These are phyloP conservation scores for Collybia sordida DNA, from an alignment of 768 basidiomycete species.

Conservation along the genomic window DNA sequence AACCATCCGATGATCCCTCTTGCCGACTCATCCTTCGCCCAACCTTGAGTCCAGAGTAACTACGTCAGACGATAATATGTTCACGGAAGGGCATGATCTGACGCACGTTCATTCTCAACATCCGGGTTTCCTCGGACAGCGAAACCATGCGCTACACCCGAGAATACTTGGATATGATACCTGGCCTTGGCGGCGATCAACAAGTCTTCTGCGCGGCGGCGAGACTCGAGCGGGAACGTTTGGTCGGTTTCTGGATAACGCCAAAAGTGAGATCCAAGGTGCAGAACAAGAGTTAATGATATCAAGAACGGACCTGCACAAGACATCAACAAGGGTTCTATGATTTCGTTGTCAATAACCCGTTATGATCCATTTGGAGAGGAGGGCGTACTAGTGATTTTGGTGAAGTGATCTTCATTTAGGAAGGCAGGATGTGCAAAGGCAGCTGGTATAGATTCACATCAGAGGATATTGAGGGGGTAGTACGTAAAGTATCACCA, in stretches of 20 bases:
- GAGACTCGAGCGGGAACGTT: constrained; percentile 51
- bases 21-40: constrained; percentile 2
- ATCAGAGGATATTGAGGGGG: neutral
- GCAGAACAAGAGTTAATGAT: too few species aligned
- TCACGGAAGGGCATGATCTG: neutral
- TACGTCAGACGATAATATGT: neutral
- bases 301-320: constrained; percentile 45
- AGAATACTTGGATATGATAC: constrained; percentile 61
- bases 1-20: constrained; percentile 50
- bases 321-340: constrained; percentile 53
- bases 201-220: constrained; percentile 57
- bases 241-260: constrained; percentile 45
- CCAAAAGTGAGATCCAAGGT: neutral
- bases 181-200: constrained; percentile 46
- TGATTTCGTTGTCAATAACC: neutral
- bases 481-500: constrained; percentile 28
- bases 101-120: constrained; percentile 38
- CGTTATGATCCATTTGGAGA: neutral
- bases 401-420: constrained; percentile 44
- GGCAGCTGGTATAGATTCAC: constrained; percentile 35
- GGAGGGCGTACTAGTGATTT: constrained; percentile 41
- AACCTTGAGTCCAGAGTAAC: neutral
- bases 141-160: constrained; percentile 49
- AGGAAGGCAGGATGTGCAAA: constrained; percentile 56
- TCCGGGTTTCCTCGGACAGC: constrained; percentile 45